Evolutionary conservation across 2,329 filamentous ascomycete genomes (phyloP).

Genomic region (Aspergillus fumigatus): DNA sequence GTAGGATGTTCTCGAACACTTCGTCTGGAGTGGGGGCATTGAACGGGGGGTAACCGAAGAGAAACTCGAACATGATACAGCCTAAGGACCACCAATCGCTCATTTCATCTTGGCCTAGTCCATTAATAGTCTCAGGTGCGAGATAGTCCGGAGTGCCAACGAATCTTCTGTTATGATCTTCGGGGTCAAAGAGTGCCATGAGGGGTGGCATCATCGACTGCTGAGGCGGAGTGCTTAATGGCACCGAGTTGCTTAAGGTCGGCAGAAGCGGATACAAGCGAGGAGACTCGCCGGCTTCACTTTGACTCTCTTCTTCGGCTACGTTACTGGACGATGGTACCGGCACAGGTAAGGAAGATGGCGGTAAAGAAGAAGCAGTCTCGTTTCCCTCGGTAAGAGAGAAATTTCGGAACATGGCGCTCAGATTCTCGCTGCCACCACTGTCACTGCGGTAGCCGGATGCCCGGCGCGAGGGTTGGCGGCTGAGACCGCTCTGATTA

Average conservation of each 20-base stretch:
- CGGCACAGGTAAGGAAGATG: slow-evolving; percentile 31
- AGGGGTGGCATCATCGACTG: slow-evolving; percentile 83
- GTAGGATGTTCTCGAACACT: slow-evolving; percentile 94
- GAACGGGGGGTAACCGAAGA: slow-evolving; percentile 91
- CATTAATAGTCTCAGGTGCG: slow-evolving; percentile 93
- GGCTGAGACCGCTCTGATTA: slow-evolving; percentile 52
- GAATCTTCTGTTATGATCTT: slow-evolving; percentile 87
- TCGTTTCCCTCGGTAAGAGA: slow-evolving; percentile 63
- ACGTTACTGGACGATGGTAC: slow-evolving; percentile 42
- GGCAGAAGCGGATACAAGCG: slow-evolving; percentile 66
- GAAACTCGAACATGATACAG: slow-evolving; percentile 93
- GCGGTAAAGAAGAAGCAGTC: slow-evolving; percentile 32
- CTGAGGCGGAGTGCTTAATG: slow-evolving; percentile 45
- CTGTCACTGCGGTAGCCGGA: slow-evolving; percentile 89
- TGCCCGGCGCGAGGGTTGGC: slow-evolving; percentile 61
- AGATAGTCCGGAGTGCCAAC: slow-evolving; percentile 97
- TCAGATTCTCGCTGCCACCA: slow-evolving; percentile 79
- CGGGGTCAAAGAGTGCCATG: slow-evolving; percentile 89
- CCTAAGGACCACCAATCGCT: slow-evolving; percentile 99
- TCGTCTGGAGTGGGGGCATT: slow-evolving; percentile 84
- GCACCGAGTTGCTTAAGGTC: slow-evolving; percentile 47
- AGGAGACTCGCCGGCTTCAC: slow-evolving; percentile 68
- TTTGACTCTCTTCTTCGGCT: slow-evolving; percentile 71
- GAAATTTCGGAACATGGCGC: slow-evolving; percentile 76
- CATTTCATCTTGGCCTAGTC: slow-evolving; percentile 91